These are phyloP conservation scores for Penicillium sclerotiorum DNA, from an alignment of 2,329 filamentous ascomycete species.

Conservation along the genomic window DNA sequence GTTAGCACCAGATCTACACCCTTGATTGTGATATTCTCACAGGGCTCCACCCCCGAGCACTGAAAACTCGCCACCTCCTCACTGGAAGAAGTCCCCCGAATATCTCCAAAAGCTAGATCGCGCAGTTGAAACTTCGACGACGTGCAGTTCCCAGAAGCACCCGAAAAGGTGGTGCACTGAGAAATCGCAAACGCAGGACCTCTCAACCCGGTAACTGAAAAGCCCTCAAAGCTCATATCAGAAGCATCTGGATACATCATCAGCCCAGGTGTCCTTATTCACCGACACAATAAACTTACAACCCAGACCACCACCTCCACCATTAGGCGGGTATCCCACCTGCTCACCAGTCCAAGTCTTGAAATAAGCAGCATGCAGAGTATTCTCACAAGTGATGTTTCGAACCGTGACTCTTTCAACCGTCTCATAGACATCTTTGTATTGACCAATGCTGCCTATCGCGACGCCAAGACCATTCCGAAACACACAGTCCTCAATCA, in stretches of 20 bases:
- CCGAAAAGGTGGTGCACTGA: constrained; percentile 45
- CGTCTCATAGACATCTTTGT: constrained; percentile 50
- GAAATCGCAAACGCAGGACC: constrained; percentile 38
- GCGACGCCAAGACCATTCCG: constrained; percentile 57
- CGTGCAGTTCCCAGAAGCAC: constrained; percentile 40
- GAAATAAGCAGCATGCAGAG: constrained; percentile 53
- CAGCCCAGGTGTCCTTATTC: constrained; percentile 35
- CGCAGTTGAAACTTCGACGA: constrained; percentile 42
- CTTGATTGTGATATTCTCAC: constrained; percentile 25
- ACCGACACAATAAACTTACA: constrained; percentile 40
- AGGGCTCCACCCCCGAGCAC: constrained; percentile 34
- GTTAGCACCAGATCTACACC: constrained; percentile 20
- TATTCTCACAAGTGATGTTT: constrained; percentile 53
- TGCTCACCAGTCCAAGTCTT: constrained; percentile 62
- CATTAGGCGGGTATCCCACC: constrained; percentile 58
- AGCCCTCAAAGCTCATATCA: constrained; percentile 27
- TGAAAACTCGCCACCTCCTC: constrained; percentile 31
- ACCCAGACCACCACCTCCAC: constrained; percentile 59
- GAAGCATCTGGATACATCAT: background rate
- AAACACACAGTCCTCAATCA: constrained; percentile 53
- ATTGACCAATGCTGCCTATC: constrained; percentile 62
- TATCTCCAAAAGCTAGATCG: constrained; percentile 33
- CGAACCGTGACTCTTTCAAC: constrained; percentile 54
- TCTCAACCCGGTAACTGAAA: constrained; percentile 31
- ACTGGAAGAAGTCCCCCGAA: constrained; percentile 19